Evolutionary conservation across 139 green algal species (phyloP).

Genomic region (Nannochloris sp.): DNA sequence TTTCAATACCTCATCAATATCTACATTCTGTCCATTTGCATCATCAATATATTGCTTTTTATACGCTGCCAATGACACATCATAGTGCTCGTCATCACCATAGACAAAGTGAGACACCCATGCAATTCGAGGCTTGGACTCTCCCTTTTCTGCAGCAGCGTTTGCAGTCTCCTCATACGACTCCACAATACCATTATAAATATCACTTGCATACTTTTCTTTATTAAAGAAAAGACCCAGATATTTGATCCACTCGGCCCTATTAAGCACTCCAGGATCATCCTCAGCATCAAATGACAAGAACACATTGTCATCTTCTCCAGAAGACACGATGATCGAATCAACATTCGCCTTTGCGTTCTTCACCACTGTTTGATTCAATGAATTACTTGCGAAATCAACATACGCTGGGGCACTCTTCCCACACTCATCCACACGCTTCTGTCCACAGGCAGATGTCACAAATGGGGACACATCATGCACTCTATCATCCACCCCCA

Average conservation of each 20-base stretch:
- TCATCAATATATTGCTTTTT: conserved; percentile 26
- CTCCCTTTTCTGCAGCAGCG: background rate
- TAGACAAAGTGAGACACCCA: conserved; percentile 21
- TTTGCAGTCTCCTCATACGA: conserved; percentile 24
- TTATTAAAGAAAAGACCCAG: conserved; percentile 77
- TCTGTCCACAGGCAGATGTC: conserved; percentile 51
- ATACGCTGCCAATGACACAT: conserved; percentile 22
- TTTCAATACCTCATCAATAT: conserved; percentile 15
- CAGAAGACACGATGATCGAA: conserved; percentile 19
- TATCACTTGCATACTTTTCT: conserved; percentile 42
- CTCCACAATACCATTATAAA: conserved; percentile 32
- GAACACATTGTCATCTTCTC: conserved; percentile 8
- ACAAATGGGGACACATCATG: conserved; percentile 37
- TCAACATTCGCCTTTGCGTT: conserved; percentile 15
- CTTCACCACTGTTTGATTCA: conserved; percentile 17
- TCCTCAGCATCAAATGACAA: conserved; percentile 41
- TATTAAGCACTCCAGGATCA: conserved; percentile 46
- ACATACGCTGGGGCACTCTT: conserved; percentile 2
- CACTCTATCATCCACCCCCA: conserved; percentile 54
- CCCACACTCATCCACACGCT: conserved; percentile 18
- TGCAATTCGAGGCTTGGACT: conserved; percentile 15
- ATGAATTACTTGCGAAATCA: conserved; percentile 2
- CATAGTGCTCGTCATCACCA: conserved; percentile 15
- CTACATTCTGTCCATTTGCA: conserved; percentile 32
- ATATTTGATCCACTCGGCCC: conserved; percentile 78